These are phyloP conservation scores for Balamuthia mandrillaris DNA, from an alignment of 208 protist genomes.

Conservation along the genomic window DNA sequence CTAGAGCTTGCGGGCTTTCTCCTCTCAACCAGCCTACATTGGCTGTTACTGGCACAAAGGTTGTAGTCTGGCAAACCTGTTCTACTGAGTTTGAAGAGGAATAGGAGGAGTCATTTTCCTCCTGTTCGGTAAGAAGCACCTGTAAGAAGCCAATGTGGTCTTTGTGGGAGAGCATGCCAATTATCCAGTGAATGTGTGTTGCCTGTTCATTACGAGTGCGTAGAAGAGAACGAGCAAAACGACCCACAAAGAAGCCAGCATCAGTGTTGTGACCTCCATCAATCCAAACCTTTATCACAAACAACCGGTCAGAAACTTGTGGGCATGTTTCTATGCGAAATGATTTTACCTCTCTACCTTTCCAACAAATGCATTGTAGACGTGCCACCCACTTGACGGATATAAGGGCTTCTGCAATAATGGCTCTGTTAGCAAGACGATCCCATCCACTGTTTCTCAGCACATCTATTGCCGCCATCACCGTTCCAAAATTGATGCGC, in stretches of 20 bases:
- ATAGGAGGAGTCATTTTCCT: no score
- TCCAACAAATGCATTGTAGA: not conserved
- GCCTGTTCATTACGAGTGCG: not conserved
- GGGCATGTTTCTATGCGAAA: no score
- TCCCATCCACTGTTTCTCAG: no score
- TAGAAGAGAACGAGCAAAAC: not conserved
- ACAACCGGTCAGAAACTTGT: no score
- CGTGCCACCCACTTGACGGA: not conserved
- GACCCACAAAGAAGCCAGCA: not conserved
- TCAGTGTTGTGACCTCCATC: slow-evolving; percentile 23
- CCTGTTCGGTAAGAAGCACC: not conserved
- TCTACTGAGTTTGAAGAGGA: not conserved
- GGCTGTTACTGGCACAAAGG: not conserved
- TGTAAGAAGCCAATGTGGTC: not conserved
- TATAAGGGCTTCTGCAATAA: no score
- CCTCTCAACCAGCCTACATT: slow-evolving; percentile 11
- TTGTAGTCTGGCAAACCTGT: not conserved
- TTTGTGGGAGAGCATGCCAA: slow-evolving; percentile 25
- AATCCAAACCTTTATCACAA: no score
- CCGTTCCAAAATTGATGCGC: no score
- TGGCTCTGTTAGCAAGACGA: no score
- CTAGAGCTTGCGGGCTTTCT: no score
- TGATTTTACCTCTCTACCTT: not conserved
- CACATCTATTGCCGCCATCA: no score
- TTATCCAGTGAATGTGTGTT: not conserved